A percentile compares a stretch with the other conserved stretches of the same genome.
Conservation (phyloP, 2,329 filamentous ascomycete species). For the Clonostachys sp. region DNA sequence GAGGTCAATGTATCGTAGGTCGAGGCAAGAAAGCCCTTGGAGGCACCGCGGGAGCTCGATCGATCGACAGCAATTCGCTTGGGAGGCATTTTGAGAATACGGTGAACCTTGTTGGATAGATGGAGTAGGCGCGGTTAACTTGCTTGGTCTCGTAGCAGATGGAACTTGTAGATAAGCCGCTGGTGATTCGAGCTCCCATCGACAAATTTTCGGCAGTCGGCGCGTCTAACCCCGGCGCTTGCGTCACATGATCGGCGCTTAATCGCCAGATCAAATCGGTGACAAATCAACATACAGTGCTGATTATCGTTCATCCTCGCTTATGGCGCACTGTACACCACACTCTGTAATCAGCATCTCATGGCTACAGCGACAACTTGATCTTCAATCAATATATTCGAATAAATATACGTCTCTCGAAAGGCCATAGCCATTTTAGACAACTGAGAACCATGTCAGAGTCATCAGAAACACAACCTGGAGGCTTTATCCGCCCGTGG, state of each 20-base stretch:
- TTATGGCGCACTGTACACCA: too few species aligned
- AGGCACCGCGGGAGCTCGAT: constrained; percentile 30
- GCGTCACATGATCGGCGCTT: neutral
- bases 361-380: too few species aligned
- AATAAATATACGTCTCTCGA: neutral
- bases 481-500: constrained; percentile 44
- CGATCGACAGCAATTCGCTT: constrained; percentile 53
- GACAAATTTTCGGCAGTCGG: neutral
- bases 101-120: neutral
- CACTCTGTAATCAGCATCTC: too few species aligned
- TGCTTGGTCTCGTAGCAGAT: neutral
- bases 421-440: neutral
- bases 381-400: too few species aligned
- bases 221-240: neutral
- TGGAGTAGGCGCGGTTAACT: neutral
- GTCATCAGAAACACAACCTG: constrained; percentile 19
- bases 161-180: neutral
- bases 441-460: neutral
- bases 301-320: too few species aligned
- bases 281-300: too few species aligned
- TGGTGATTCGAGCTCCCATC: neutral
- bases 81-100: constrained; percentile 57
- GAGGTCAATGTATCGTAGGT: constrained; percentile 60
- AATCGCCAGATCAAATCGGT: too few species aligned
- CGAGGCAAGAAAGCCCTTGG: constrained; percentile 48